These are phyloP conservation scores for Amylostereum areolatum DNA, from an alignment of 1,284 basidiomycete species.

Conservation along the genomic window DNA sequence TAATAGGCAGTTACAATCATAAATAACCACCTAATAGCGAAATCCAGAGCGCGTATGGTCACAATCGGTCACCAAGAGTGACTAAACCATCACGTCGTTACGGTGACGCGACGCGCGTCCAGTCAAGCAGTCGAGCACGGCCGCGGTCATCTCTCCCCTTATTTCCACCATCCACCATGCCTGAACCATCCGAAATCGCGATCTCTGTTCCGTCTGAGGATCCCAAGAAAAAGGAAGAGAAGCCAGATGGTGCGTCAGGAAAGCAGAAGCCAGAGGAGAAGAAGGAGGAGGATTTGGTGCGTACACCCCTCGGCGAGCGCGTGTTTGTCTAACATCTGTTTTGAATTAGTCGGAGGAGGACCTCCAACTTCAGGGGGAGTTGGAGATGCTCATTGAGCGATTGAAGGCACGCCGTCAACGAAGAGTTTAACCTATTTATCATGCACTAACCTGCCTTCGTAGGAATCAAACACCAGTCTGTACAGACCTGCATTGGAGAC, in stretches of 20 bases:
- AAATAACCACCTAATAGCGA: no score
- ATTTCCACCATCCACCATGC: background rate
- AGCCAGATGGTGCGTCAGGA: background rate
- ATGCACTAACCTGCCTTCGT: slow-evolving; percentile 11
- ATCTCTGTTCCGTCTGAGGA: background rate
- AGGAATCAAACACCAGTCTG: slow-evolving; percentile 86
- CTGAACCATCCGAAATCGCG: background rate
- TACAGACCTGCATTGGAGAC: slow-evolving; percentile 93
- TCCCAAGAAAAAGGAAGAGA: background rate
- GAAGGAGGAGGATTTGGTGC: slow-evolving; percentile 2
- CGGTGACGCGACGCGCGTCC: no score
- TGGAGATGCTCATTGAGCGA: slow-evolving; percentile 97
- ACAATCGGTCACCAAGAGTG: no score
- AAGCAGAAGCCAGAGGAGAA: background rate
- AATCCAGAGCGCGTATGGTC: no score
- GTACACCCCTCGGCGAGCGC: background rate
- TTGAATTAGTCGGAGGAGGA: slow-evolving; percentile 85
- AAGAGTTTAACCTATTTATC: background rate
- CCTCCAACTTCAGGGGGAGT: slow-evolving; percentile 87
- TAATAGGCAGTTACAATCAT: no score
- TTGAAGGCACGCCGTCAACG: slow-evolving; percentile 58
- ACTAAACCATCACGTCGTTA: no score
- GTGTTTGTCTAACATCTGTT: background rate
- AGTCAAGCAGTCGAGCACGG: no score
- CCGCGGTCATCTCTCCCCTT: no score